phyloP scores from a whole-genome alignment of 345 rosid species.

The Bruguiera gymnorhiza region DNA sequence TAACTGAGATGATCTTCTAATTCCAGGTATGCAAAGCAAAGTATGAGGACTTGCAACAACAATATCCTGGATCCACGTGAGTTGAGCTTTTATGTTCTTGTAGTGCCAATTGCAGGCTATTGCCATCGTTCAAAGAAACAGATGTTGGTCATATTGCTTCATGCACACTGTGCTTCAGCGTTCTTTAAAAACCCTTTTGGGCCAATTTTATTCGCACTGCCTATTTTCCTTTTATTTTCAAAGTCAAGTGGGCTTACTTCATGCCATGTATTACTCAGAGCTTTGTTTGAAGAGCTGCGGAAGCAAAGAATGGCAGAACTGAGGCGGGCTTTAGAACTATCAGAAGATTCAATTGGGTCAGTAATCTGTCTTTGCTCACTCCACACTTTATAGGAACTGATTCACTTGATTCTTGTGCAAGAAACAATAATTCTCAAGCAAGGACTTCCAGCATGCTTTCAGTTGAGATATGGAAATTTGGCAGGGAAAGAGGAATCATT shows the following conservation, averaged over 20 bases:
- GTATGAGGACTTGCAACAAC: conserved; percentile 65
- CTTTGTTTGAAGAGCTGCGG: conserved; percentile 80
- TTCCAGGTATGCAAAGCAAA: conserved; percentile 73
- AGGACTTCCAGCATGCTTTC: neutral
- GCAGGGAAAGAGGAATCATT: neutral
- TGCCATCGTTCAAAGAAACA: neutral
- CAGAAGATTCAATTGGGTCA: conserved; percentile 79
- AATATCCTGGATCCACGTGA: conserved; percentile 69
- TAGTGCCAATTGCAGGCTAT: neutral
- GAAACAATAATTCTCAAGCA: too few relatives aligned
- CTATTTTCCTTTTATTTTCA: neutral
- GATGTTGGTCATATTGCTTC: neutral
- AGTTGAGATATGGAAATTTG: neutral
- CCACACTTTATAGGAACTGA: too few relatives aligned
- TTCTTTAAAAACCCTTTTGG: too few relatives aligned
- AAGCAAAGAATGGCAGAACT: conserved; percentile 74
- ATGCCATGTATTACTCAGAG: conserved; percentile 34
- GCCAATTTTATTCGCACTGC: conserved; percentile 3
- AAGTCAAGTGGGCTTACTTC: conserved; percentile 3
- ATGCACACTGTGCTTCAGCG: neutral
- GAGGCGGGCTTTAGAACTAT: conserved; percentile 60
- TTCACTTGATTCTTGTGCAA: too few relatives aligned
- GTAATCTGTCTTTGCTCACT: conserved; percentile 17
- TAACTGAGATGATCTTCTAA: neutral
- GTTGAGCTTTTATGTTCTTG: conserved; percentile 14